phyloP scores from a whole-genome alignment of 2,329 filamentous ascomycete genomes.

The Colletotrichum sp. region DNA sequence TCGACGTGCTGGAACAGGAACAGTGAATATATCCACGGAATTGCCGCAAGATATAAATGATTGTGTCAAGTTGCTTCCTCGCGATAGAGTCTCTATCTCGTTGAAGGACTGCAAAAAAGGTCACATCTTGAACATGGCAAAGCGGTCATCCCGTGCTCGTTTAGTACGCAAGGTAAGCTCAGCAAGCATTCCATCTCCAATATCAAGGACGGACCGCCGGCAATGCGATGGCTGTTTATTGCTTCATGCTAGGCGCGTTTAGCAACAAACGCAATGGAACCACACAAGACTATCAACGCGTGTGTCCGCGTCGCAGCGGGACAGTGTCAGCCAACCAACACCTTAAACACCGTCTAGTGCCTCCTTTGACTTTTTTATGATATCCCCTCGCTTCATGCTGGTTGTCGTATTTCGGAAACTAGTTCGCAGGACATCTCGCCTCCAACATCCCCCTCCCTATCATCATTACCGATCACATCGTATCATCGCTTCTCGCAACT shows the following conservation, averaged over 20 bases:
- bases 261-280: neutral
- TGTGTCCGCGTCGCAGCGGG: neutral
- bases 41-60: neutral
- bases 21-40: neutral
- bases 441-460: neutral
- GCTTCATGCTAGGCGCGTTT: conserved; percentile 9
- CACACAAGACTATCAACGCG: neutral
- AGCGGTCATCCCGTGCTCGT: neutral
- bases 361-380: neutral
- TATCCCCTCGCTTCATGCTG: neutral
- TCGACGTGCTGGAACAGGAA: neutral
- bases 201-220: neutral
- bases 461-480: conserved; percentile 1
- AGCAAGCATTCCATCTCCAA: neutral
- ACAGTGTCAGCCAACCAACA: neutral
- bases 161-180: neutral
- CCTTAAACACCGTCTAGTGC: neutral
- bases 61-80: neutral
- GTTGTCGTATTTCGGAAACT: neutral
- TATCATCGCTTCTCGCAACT: neutral
- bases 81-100: neutral
- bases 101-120: neutral
- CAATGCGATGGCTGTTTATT: neutral
- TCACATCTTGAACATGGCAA: neutral
- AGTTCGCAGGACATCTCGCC: neutral